Evolutionary conservation across 805 yeast species (phyloP), one percentile per base, ranked within the genome.

Genomic region (Hanseniaspora nectarophila): DNA sequence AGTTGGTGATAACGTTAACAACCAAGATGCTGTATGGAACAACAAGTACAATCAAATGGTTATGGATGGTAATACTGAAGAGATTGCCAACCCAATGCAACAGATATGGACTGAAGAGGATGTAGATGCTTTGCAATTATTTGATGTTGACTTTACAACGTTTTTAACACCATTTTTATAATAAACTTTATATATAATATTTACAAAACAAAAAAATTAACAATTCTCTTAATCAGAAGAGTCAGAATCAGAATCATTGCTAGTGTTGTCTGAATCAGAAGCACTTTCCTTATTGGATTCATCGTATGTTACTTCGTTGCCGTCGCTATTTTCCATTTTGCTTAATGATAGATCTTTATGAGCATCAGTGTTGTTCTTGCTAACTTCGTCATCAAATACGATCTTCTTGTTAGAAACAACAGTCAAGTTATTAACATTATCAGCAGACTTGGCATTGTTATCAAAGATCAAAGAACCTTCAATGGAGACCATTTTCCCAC

Each of bases 401-500:
- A 71, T 75, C 59, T 76, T 78, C 52, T 68, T 67, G 54, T 70
- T 65, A 3, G 69, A 63, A 46, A 70, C 74, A 3, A 78, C 75
- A 3, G 84, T 81, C 58, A 76, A 70, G 9, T 75, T 72, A 54
- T 75, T 81, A 31, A 65, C 69, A 59, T 76, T 80, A 13, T 72
- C 61, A 24, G 67, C 69, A 18, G 65, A 65, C 16, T 42, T 33
- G 5, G 45, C 18, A 8, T 43, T 45, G 8, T 42, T 45, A 10
- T 16, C 39, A 4, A 56, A 57, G 7, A 83, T 65, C 55, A 89
- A 71, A 1, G 95, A 81, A n/a, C 97, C 97, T 56, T 88, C 94
- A 13, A 90, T 75, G 9, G 94, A 82, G 15, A 89, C 80, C 52
- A 86, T 82, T 65, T 80, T 82, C 8, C 95, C 95, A 5, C 89